Percentiles rank a stretch among this genome's conserved stretches.
These are phyloP conservation scores for Ascomycota sp. DNA, from an alignment of 2,329 filamentous ascomycete species.

Conservation along the genomic window DNA sequence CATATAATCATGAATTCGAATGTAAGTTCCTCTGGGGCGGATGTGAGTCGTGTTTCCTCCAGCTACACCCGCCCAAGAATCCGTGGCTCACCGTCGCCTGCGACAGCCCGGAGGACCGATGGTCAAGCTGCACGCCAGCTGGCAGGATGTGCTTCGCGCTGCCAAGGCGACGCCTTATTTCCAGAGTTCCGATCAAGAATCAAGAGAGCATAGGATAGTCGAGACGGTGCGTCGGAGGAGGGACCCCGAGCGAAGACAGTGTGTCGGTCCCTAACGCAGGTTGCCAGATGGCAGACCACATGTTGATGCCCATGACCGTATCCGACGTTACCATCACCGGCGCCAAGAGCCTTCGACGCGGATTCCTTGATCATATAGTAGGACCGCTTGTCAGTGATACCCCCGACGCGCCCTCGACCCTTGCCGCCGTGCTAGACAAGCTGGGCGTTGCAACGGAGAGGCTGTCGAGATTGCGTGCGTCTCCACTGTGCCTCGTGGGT, in stretches of 20 bases:
- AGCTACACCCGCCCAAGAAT: no score
- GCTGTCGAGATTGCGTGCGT: constrained; percentile 59
- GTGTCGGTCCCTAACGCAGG: constrained; percentile 5
- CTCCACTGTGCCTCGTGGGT: constrained; percentile 3
- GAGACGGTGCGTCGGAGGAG: constrained; percentile 11
- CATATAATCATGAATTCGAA: no score
- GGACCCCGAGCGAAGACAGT: not conserved
- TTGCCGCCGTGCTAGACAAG: constrained; percentile 58
- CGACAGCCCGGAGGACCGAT: no score
- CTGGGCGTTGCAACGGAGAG: constrained; percentile 52
- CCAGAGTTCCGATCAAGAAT: constrained; percentile 16
- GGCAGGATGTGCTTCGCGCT: constrained; percentile 16
- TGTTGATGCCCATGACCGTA: constrained; percentile 71
- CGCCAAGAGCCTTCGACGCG: constrained; percentile 60
- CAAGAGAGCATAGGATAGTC: constrained; percentile 17
- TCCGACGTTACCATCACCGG: constrained; percentile 70
- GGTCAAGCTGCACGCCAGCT: constrained; percentile 18
- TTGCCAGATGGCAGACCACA: constrained; percentile 40
- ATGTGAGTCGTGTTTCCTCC: no score
- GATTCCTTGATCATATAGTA: constrained; percentile 69
- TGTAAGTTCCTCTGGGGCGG: no score
- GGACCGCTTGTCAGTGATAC: constrained; percentile 54
- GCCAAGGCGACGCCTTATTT: constrained; percentile 17
- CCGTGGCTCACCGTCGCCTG: no score
- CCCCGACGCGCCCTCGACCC: constrained; percentile 47